Conservation (phyloP, 2,329 filamentous ascomycete genomes). For the Fusarium sp. region DNA sequence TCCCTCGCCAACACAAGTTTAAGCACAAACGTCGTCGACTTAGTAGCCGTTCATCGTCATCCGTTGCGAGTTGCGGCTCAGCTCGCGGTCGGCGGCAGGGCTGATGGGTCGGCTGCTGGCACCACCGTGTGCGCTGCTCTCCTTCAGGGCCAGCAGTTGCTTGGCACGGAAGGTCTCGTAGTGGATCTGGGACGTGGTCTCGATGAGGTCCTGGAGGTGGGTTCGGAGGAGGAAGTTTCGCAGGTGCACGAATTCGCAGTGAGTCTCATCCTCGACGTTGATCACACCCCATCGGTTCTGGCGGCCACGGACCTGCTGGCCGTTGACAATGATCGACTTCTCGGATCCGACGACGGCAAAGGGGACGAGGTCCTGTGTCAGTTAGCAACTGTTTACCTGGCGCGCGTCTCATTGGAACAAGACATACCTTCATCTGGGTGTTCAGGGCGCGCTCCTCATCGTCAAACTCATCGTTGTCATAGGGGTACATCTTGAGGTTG, state of each 20-base stretch:
- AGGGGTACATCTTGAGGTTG: slow-evolving; percentile 99
- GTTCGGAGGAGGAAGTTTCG: slow-evolving; percentile 98
- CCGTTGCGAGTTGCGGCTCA: slow-evolving; percentile 96
- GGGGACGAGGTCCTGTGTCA: slow-evolving; percentile 83
- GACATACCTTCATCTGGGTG: slow-evolving; percentile 90
- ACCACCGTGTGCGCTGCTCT: slow-evolving; percentile 88
- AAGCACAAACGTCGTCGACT: slow-evolving; percentile 45
- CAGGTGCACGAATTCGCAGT: slow-evolving; percentile 99
- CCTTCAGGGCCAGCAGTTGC: slow-evolving; percentile 97
- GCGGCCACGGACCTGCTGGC: slow-evolving; percentile 95
- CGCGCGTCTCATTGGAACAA: not conserved
- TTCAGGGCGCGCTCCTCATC: slow-evolving; percentile 95
- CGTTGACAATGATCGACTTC: slow-evolving; percentile 96
- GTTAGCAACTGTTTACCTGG: slow-evolving; percentile 49
- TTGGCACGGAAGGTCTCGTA: slow-evolving; percentile 99
- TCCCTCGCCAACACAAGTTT: slow-evolving; percentile 47
- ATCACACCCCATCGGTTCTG: slow-evolving; percentile 99
- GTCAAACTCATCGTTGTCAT: slow-evolving; percentile 99
- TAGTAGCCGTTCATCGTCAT: slow-evolving; percentile 99
- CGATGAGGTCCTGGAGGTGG: slow-evolving; percentile 97
- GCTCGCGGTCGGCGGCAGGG: slow-evolving; percentile 91
- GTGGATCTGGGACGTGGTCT: slow-evolving; percentile 99
- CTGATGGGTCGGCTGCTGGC: slow-evolving; percentile 90
- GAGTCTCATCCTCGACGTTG: slow-evolving; percentile 99
- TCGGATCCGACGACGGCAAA: slow-evolving; percentile 98